Percentiles rank a stretch among this genome's conserved stretches.
phyloP scores from a whole-genome alignment of 2,329 filamentous ascomycete genomes.

The Pseudogymnoascus sp. region DNA sequence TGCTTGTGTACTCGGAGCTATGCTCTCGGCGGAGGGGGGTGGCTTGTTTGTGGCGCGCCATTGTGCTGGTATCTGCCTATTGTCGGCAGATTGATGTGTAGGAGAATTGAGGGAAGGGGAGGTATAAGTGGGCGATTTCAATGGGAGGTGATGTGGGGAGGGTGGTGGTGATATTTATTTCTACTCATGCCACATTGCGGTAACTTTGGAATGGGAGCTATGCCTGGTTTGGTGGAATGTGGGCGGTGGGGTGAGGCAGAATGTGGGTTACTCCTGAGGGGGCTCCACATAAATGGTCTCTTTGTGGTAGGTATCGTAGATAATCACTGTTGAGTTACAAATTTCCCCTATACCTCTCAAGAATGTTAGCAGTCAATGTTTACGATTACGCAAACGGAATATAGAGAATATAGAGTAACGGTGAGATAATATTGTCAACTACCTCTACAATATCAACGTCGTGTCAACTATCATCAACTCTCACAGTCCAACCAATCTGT shows the following conservation, averaged over 20 bases:
- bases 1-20: constrained; percentile 59
- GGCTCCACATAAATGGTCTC: constrained; percentile 2
- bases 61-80: constrained; percentile 27
- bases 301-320: not conserved
- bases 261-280: not conserved
- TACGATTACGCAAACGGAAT: not conserved
- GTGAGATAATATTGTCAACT: not conserved
- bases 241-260: not conserved
- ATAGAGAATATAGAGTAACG: not conserved
- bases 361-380: not conserved
- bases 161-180: not conserved
- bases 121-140: not conserved
- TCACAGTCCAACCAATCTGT: not conserved
- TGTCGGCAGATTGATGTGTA: not conserved
- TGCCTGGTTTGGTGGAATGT: not conserved
- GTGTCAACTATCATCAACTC: too few relatives aligned
- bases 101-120: not conserved
- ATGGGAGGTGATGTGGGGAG: not conserved
- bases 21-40: constrained; percentile 56
- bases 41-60: constrained; percentile 67
- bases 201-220: not conserved
- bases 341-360: not conserved
- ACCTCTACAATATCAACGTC: not conserved
- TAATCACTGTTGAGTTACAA: not conserved
- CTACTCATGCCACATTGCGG: constrained; percentile 9